These are phyloP conservation scores for Metroxylon sagu DNA, from an alignment of 176 grass and related monocot species.

Conservation along the genomic window DNA sequence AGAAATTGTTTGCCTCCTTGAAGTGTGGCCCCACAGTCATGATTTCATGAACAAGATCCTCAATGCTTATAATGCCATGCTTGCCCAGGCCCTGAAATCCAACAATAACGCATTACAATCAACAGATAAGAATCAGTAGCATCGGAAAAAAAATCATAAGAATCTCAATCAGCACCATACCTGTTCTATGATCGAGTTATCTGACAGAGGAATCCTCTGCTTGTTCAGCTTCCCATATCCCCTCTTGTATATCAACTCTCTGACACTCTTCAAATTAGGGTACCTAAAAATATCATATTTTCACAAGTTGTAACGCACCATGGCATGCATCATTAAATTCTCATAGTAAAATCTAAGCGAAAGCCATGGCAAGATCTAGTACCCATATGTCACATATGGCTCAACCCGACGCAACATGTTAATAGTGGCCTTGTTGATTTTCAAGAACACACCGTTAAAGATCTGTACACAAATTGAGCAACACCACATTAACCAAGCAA, in stretches of 20 bases:
- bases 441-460: conserved; percentile 11
- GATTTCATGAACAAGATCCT: conserved; percentile 13
- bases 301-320: too few species aligned
- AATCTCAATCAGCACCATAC: neutral
- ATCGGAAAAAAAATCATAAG: too few species aligned
- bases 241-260: conserved; percentile 9
- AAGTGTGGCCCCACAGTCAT: conserved; percentile 7
- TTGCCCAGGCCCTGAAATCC: conserved; percentile 1
- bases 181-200: conserved; percentile 2
- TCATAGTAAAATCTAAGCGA: neutral
- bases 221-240: conserved; percentile 12
- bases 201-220: conserved; percentile 11
- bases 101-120: too few species aligned
- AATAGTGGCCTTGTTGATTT: conserved; percentile 8
- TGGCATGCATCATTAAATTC: neutral
- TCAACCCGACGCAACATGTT: conserved; percentile 8
- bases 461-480: neutral
- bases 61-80: neutral
- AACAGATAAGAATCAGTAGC: too few species aligned
- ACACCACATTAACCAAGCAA: too few species aligned
- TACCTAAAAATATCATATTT: neutral
- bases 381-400: conserved; percentile 15
- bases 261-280: conserved; percentile 10
- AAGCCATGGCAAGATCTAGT: neutral
- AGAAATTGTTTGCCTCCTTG: conserved; percentile 13